Base-by-base conservation (phyloP, 495 filamentous ascomycete species). In the Neurospora sublineolata region DNA sequence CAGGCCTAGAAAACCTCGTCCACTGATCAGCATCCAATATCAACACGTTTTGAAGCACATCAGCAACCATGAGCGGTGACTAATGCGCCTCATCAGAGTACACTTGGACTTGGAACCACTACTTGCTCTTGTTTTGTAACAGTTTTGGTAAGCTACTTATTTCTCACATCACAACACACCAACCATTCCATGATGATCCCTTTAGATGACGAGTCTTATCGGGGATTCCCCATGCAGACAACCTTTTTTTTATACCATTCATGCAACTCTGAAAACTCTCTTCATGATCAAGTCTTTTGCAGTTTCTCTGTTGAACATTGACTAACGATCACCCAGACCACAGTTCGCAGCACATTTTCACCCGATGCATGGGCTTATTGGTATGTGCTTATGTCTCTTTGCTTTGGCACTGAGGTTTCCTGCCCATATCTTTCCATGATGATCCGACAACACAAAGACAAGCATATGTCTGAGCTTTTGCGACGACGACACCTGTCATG, bases 1-100 rank as follows among this genome's bases (percentile, higher is more conserved):
- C 93, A 97, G 94, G 94, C 95, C 93, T 97, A 97, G 94, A 97
- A 99, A 99, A 97, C 95, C 94, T 97, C 88, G 94, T 93, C 94
- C 92, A 94, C 95, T 99, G 95, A 98, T 86, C 76, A 78, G 74
- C 73, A 76, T 75, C 75, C 74, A 68, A 70, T 69, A 76, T 68
- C 68, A 69, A 30, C 72, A 67, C 69, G 3, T 67, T 37, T 69
- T 16, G 11, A 44, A 40, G 36, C 30, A 37, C 72, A 46, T 42
- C 67, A 16, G 73, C 74, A 78, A 76, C 79, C 70, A 27, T 39
- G 67, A 46, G 23, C 30, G 69, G 36, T 14, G 33, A 72, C 36
- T 58, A 27, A 27, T 68, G 70, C 52, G 23, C 46, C n/a, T 68
- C 44, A 33, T 18, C 36, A 44, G 18, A 40, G 9, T 41, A 38